phyloP scores from a whole-genome alignment of 2,329 filamentous ascomycete genomes.

The Fonsecaea erecta region DNA sequence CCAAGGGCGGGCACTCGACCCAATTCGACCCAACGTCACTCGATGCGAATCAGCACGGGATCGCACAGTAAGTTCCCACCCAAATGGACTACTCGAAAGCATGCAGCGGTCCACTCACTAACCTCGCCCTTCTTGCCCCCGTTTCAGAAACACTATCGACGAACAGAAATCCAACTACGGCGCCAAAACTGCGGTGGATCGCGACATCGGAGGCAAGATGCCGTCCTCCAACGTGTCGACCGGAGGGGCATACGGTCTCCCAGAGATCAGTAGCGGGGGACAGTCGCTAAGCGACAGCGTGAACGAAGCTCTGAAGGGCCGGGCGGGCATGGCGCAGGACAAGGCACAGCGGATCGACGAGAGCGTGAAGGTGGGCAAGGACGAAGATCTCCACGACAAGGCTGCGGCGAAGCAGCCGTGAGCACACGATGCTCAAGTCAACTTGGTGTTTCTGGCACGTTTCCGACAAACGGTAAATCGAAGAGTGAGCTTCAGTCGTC shows the following conservation, averaged over 20 bases:
- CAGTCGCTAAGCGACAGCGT: not conserved
- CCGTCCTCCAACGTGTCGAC: not conserved
- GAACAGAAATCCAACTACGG: not conserved
- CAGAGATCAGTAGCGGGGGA: not conserved
- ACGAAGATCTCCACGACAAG: not conserved
- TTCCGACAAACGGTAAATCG: not conserved
- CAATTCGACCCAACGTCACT: not conserved
- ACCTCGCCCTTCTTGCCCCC: not conserved
- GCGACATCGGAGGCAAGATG: not conserved
- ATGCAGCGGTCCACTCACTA: not conserved
- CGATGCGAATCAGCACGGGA: not conserved
- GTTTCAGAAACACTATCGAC: not conserved
- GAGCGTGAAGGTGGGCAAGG: not conserved
- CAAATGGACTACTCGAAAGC: not conserved
- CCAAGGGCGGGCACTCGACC: not conserved
- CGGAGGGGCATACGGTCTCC: not conserved
- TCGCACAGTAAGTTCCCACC: not conserved
- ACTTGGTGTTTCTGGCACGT: not conserved
- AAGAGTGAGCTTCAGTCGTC: not conserved
- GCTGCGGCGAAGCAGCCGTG: slow-evolving; percentile 1
- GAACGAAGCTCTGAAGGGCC: not conserved
- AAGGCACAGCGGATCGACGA: not conserved
- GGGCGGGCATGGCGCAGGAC: not conserved
- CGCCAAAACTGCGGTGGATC: not conserved
- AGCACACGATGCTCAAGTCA: not conserved